Base-by-base conservation (phyloP, 2,329 filamentous ascomycete species). In the Hypoxylon sp. region DNA sequence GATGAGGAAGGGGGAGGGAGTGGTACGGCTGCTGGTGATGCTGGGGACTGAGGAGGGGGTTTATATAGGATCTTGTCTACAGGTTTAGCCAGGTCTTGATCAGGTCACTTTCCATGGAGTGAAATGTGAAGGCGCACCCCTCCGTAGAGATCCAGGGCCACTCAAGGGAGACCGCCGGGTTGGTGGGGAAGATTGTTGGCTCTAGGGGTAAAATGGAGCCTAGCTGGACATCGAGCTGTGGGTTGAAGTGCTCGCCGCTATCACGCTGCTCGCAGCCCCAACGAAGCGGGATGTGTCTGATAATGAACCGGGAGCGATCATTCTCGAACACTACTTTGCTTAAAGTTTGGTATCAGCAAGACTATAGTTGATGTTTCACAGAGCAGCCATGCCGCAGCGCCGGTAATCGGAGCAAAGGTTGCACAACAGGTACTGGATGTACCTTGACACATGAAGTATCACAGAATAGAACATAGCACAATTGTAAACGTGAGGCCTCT, bases 21-120 rank as follows among this genome's bases (percentile, higher is more conserved):
- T 14, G 55, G 37, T n/a, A 14, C 8, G n/a, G 30, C 14, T 14
- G 37, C 34, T 16, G 54, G 58, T 0, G 57, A 48, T 19, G 50
- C 58, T 5, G 62, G 59, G 14, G 59, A 61, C 29, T 63, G 66
- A 67, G 23, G 14, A 16, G 43, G 5, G n/a, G n/a, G 3, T 16
- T 30, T 0, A 25, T 12, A n/a, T 19, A 29, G 16, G 27, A 32
- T 12, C 48, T 34, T 19, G 16, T 46, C 19, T 47, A 41, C 7
- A 21, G 16, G 6, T n/a, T 2, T 11, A 41, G 37, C 8, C 16
- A 7, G 37, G 37, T 21, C 32, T 16, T 21, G 8, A 6, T 21
- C 37, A 19, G 21, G 37, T 9, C n/a, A 19, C 5, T 21, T 3
- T 21, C 37, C 3, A 5, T 2, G 8, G 37, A 21, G 16, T 7